These are phyloP conservation scores for Protomyces inundatus DNA, from an alignment of 1,139 yeast species.

Conservation along the genomic window DNA sequence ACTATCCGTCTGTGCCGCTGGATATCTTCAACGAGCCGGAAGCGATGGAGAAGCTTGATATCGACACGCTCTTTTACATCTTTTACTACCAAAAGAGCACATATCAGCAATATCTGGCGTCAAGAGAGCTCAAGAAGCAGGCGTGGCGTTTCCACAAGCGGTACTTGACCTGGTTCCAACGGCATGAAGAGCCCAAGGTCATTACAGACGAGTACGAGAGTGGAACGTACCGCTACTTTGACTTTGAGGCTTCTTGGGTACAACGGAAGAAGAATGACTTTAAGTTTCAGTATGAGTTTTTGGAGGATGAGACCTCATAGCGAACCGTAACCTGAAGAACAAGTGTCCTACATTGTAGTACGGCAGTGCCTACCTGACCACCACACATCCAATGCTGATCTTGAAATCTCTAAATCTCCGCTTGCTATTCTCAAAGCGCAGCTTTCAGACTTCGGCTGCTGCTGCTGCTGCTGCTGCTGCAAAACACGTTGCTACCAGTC, in stretches of 20 bases:
- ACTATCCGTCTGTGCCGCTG: conserved; percentile 85
- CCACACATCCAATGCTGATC: not conserved
- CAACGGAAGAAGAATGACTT: conserved; percentile 71
- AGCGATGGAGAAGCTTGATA: conserved; percentile 66
- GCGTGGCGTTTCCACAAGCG: conserved; percentile 84
- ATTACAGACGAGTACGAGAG: conserved; percentile 47
- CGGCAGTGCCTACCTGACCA: not conserved
- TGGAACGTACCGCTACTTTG: conserved; percentile 74
- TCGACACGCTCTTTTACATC: conserved; percentile 85
- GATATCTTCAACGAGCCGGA: conserved; percentile 41
- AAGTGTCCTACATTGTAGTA: not conserved
- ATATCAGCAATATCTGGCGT: conserved; percentile 66
- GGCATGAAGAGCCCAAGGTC: conserved; percentile 54
- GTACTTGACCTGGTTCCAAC: conserved; percentile 77
- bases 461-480: not conserved
- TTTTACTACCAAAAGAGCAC: conserved; percentile 75
- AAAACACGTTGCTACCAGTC: not conserved
- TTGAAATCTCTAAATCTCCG: not conserved
- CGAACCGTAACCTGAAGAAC: not conserved
- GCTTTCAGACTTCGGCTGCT: not conserved
- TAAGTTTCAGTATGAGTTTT: conserved; percentile 49
- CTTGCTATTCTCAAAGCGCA: no score
- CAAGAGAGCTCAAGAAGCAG: conserved; percentile 70
- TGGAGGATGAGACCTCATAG: conserved; percentile 41
- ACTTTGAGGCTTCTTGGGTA: conserved; percentile 77